Evolutionary conservation across 2,329 filamentous ascomycete species (phyloP).

Genomic region (Gaeumannomyces sp.): DNA sequence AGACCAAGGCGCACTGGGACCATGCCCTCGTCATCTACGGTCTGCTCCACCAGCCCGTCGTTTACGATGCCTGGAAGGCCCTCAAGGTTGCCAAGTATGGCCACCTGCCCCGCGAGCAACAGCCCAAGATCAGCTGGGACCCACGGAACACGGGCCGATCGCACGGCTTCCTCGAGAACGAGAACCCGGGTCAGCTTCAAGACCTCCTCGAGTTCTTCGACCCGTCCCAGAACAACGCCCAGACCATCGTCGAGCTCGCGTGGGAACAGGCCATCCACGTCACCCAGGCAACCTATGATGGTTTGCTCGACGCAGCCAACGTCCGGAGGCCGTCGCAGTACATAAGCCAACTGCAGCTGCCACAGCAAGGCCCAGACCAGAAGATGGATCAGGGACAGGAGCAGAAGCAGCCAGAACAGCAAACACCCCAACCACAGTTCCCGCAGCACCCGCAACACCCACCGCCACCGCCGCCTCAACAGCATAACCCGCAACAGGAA

Average conservation of each 20-base stretch:
- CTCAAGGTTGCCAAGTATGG: slow-evolving; percentile 40
- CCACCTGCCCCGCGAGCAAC: slow-evolving; percentile 39
- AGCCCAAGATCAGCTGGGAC: slow-evolving; percentile 56
- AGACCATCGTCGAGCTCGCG: slow-evolving; percentile 50
- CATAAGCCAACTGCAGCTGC: neutral
- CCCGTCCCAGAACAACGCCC: slow-evolving; percentile 48
- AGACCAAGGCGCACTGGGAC: slow-evolving; percentile 61
- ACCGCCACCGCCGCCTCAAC: slow-evolving; percentile 1
- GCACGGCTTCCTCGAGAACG: slow-evolving; percentile 54
- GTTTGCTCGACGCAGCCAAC: neutral
- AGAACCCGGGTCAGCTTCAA: slow-evolving; percentile 56
- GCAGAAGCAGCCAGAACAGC: neutral
- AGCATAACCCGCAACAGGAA: neutral
- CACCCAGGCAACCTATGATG: slow-evolving; percentile 3
- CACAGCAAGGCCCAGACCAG: neutral
- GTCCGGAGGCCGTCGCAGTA: slow-evolving; percentile 5
- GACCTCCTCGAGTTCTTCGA: slow-evolving; percentile 62
- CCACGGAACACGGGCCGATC: slow-evolving; percentile 49
- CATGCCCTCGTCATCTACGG: slow-evolving; percentile 64
- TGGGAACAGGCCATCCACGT: slow-evolving; percentile 43
- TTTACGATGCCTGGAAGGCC: slow-evolving; percentile 56
- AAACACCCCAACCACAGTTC: neutral
- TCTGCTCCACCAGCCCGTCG: slow-evolving; percentile 57
- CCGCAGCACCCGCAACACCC: neutral
- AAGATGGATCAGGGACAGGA: neutral